These are phyloP conservation scores for Aspergillus haitiensis DNA, from an alignment of 495 filamentous ascomycete species.

Conservation along the genomic window DNA sequence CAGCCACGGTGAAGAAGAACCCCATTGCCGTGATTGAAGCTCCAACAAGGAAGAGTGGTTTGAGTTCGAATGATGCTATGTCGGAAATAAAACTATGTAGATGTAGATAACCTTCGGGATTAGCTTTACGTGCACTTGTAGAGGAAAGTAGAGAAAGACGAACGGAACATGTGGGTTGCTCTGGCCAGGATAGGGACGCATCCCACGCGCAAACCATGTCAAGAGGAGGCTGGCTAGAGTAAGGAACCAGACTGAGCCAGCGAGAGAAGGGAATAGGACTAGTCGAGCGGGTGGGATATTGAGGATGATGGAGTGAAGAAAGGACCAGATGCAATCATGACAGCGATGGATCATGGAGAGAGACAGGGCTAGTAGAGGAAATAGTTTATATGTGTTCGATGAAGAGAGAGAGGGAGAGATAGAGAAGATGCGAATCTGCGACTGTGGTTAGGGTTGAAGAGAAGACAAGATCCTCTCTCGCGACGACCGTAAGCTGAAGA, in stretches of 20 bases:
- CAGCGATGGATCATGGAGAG: constrained; percentile 12
- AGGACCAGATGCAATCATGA: constrained; percentile 24
- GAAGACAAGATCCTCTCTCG: background rate
- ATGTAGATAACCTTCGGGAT: background rate
- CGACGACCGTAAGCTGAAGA: too few relatives aligned
- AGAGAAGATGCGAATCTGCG: too few relatives aligned
- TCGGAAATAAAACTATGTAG: constrained; percentile 26
- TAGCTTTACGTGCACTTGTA: background rate
- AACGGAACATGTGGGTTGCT: constrained; percentile 25
- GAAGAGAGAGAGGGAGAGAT: too few relatives aligned
- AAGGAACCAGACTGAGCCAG: constrained; percentile 26
- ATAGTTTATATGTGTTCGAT: background rate
- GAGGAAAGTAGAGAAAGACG: background rate
- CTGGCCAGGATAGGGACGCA: constrained; percentile 26
- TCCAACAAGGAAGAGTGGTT: constrained; percentile 27
- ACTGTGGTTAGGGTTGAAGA: background rate
- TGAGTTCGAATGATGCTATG: constrained; percentile 27
- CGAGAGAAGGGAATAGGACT: constrained; percentile 23
- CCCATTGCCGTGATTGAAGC: constrained; percentile 26
- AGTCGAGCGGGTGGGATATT: constrained; percentile 25
- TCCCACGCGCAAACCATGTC: constrained; percentile 25
- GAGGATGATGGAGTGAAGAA: constrained; percentile 25
- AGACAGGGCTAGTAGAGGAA: background rate
- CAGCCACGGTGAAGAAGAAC: constrained; percentile 26
- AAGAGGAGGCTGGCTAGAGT: constrained; percentile 23